Conservation (phyloP, 306 rosid species). For the Castanospermum australe region DNA sequence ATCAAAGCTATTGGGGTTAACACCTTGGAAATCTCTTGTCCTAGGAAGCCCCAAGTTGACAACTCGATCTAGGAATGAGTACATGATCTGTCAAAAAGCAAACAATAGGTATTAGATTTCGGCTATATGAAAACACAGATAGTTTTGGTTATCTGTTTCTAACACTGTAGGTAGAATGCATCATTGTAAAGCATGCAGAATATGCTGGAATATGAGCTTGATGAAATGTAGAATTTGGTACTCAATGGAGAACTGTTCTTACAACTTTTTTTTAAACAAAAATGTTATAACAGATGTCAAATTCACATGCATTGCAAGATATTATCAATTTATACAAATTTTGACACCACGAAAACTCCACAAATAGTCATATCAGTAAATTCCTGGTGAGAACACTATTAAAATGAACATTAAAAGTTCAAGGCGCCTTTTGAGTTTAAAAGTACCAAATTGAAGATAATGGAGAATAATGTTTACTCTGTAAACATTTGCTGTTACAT, state of each 20-base stretch:
- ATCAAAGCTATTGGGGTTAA: constrained; percentile 78
- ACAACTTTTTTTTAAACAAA: background rate
- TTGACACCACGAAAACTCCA: background rate
- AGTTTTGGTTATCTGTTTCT: background rate
- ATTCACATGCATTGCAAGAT: background rate
- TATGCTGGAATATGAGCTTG: background rate
- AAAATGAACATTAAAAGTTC: background rate
- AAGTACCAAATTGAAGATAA: background rate
- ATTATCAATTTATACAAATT: background rate
- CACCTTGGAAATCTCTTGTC: constrained; percentile 94
- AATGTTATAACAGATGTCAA: background rate
- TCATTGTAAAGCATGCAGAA: background rate
- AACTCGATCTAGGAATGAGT: constrained; percentile 79
- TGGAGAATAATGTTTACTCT: constrained; percentile 10
- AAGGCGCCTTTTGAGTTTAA: background rate
- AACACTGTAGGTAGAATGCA: background rate
- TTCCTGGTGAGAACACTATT: background rate
- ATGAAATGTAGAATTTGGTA: background rate
- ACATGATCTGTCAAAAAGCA: constrained; percentile 62
- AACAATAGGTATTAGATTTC: constrained; percentile 17
- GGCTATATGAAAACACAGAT: background rate
- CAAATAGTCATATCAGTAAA: background rate
- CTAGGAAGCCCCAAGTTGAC: constrained; percentile 88
- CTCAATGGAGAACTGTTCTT: constrained; percentile 17
- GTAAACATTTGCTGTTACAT: constrained; percentile 2